phyloP scores from a whole-genome alignment of 2,329 filamentous ascomycete genomes.

The Helotiales sp. region DNA sequence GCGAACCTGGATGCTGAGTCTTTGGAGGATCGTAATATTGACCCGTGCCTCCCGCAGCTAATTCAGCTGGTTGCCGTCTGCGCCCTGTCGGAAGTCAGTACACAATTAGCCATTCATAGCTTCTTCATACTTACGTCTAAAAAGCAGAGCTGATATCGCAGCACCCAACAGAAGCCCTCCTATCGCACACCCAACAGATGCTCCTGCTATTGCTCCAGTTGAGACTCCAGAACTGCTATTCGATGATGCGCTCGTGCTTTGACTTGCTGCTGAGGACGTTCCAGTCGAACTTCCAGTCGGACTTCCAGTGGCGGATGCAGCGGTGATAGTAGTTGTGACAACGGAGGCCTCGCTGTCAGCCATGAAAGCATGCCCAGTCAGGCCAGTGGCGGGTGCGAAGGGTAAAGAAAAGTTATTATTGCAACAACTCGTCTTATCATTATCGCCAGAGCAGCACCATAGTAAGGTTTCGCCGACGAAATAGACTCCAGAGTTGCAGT shows the following conservation, averaged over 20 bases:
- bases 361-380: not conserved
- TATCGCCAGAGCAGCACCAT: not conserved
- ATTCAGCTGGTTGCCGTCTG: not conserved
- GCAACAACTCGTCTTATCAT: not conserved
- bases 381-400: not conserved
- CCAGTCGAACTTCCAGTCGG: not conserved
- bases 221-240: not conserved
- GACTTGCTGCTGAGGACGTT: not conserved
- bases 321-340: not conserved
- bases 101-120: too few species aligned
- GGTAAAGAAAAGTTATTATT: not conserved
- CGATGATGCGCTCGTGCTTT: not conserved
- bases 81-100: too few species aligned
- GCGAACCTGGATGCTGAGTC: not conserved
- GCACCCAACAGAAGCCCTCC: not conserved
- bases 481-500: not conserved
- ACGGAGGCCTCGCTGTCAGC: not conserved
- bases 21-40: not conserved
- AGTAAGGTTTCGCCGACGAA: not conserved
- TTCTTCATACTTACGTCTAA: not conserved
- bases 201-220: not conserved
- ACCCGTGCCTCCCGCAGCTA: not conserved
- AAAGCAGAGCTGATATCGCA: not conserved
- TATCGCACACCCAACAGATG: not conserved
- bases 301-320: not conserved